These are phyloP conservation scores for Collybia sp. DNA, from an alignment of 768 basidiomycete genomes.

Conservation along the genomic window DNA sequence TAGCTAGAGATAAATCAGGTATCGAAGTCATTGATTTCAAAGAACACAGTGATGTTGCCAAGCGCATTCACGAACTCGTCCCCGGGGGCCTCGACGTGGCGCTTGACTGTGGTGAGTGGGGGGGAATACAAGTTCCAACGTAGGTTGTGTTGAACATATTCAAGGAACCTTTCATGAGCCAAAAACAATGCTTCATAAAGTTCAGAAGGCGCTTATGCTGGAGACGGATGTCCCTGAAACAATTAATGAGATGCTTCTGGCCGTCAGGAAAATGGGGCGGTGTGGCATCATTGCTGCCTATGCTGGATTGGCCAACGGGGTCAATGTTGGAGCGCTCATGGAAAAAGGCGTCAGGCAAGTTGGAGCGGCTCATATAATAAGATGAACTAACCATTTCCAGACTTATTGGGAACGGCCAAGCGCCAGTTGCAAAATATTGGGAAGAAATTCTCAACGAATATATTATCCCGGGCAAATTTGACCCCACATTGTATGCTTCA, in stretches of 20 bases:
- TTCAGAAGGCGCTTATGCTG: conserved; percentile 65
- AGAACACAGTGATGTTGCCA: conserved; percentile 42
- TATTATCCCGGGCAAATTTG: conserved; percentile 60
- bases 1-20: conserved; percentile 40
- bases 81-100: conserved; percentile 63
- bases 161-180: conserved; percentile 66
- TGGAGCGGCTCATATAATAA: not conserved
- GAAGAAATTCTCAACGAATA: conserved; percentile 62
- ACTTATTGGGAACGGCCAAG: conserved; percentile 72
- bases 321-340: conserved; percentile 74
- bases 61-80: conserved; percentile 53
- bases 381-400: conserved; percentile 9
- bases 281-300: conserved; percentile 69
- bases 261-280: conserved; percentile 51
- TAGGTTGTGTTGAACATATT: not conserved
- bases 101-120: conserved; percentile 40
- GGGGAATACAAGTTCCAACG: not conserved
- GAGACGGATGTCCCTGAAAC: conserved; percentile 75
- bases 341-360: conserved; percentile 59
- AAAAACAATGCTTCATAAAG: conserved; percentile 58
- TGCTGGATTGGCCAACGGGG: conserved; percentile 59
- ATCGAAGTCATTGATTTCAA: conserved; percentile 60
- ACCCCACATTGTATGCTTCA: conserved; percentile 49
- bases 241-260: conserved; percentile 40
- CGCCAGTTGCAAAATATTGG: conserved; percentile 74